A percentile compares a stretch with the other conserved stretches of the same genome.
Conservation (phyloP, 1,284 basidiomycete genomes). For the Microstroma glucosiphilum region DNA sequence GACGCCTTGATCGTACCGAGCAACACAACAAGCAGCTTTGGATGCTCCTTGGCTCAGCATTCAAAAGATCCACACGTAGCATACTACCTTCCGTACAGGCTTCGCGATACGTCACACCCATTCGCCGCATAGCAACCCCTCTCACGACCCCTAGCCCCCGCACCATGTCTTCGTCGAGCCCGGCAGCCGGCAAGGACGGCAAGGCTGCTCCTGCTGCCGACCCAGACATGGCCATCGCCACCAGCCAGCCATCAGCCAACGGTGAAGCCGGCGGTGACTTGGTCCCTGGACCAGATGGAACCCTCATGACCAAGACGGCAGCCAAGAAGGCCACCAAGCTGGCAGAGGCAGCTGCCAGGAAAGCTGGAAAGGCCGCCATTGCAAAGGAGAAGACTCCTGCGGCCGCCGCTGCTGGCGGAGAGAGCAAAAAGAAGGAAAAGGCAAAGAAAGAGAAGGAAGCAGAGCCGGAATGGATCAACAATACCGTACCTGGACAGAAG, state of each 20-base stretch:
- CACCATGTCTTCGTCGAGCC: background rate
- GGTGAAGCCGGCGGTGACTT: background rate
- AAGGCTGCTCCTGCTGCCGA: background rate
- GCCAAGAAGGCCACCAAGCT: conserved; percentile 32
- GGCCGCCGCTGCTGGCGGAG: conserved; percentile 19
- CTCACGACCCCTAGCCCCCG: background rate
- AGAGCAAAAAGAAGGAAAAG: conserved; percentile 45
- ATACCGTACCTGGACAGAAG: conserved; percentile 42
- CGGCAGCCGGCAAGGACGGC: conserved; percentile 1
- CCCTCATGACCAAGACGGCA: conserved; percentile 17
- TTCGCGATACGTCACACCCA: background rate
- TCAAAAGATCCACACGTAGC: too few relatives aligned
- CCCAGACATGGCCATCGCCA: too few relatives aligned
- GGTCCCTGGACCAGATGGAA: conserved; percentile 16
- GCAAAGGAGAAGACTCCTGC: conserved; percentile 24
- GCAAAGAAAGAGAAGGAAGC: conserved; percentile 44
- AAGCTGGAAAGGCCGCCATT: conserved; percentile 34
- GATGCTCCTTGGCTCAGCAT: too few relatives aligned
- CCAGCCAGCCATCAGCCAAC: too few relatives aligned
- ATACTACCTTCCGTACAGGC: background rate
- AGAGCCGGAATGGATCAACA: conserved; percentile 46
- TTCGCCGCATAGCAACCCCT: background rate
- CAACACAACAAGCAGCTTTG: too few relatives aligned
- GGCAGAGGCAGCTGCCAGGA: conserved; percentile 40
- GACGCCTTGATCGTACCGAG: too few relatives aligned